phyloP scores from a whole-genome alignment of 495 filamentous ascomycete genomes.

The Penicillium waksmanii region DNA sequence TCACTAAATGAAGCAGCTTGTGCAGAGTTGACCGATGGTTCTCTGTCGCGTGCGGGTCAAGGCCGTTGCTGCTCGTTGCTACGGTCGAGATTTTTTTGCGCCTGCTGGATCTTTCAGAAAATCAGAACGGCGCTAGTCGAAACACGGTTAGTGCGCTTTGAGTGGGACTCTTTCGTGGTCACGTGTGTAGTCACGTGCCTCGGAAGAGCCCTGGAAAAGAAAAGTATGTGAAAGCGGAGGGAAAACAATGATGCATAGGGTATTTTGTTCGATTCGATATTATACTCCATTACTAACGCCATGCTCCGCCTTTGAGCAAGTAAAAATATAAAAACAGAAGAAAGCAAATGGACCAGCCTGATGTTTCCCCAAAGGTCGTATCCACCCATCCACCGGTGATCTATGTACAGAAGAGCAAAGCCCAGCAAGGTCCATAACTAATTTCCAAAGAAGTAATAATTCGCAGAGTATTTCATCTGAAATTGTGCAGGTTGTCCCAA shows the following conservation, averaged over 20 bases:
- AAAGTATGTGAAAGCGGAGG: neutral
- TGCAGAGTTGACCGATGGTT: conserved; percentile 30
- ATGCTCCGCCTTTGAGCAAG: conserved; percentile 1
- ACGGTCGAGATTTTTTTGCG: conserved; percentile 52
- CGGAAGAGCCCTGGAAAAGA: conserved; percentile 31
- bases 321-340: conserved; percentile 3
- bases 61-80: conserved; percentile 49
- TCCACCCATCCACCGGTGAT: neutral
- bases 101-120: conserved; percentile 52
- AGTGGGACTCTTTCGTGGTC: conserved; percentile 7
- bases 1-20: conserved; percentile 26
- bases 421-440: conserved; percentile 14
- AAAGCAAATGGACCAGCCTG: conserved; percentile 14
- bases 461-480: conserved; percentile 77
- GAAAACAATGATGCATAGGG: neutral
- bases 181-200: conserved; percentile 10
- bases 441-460: conserved; percentile 65
- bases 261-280: neutral
- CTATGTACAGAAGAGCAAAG: conserved; percentile 15
- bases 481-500: conserved; percentile 64
- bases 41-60: conserved; percentile 37
- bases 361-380: conserved; percentile 5
- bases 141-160: conserved; percentile 28
- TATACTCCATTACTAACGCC: conserved; percentile 16
- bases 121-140: conserved; percentile 45